phyloP scores from a whole-genome alignment of 495 filamentous ascomycete genomes.

The Mytilinidion resinicola region DNA sequence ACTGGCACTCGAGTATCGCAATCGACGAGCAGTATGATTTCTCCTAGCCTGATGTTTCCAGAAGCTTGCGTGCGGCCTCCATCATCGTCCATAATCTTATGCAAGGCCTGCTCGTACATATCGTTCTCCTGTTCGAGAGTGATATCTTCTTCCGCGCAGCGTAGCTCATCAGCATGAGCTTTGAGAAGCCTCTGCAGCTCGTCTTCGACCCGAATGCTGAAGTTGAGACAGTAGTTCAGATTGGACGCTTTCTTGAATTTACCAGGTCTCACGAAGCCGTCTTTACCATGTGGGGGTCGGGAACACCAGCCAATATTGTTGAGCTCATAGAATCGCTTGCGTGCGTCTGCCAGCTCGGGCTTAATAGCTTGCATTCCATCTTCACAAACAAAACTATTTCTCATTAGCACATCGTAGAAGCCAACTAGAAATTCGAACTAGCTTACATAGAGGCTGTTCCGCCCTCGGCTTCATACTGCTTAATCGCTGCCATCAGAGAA shows the following conservation, averaged over 20 bases:
- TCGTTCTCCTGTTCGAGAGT: conserved; percentile 1
- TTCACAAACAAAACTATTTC: background rate
- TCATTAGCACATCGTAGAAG: no score
- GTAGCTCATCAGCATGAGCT: background rate
- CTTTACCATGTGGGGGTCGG: background rate
- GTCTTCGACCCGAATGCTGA: conserved; percentile 2
- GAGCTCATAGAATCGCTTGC: background rate
- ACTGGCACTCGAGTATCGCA: conserved; percentile 15
- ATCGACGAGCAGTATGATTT: conserved; percentile 2
- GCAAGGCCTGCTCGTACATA: background rate
- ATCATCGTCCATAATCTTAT: conserved; percentile 27
- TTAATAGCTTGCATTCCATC: background rate
- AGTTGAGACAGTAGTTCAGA: conserved; percentile 5
- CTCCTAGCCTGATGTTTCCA: conserved; percentile 53
- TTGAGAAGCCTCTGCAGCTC: background rate
- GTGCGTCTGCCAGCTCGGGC: background rate
- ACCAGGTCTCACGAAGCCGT: conserved; percentile 1
- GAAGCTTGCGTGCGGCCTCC: conserved; percentile 64
- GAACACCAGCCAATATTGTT: conserved; percentile 7
- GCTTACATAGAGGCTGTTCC: background rate
- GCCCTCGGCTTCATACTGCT: background rate
- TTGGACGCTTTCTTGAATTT: conserved; percentile 11
- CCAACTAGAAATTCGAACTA: no score
- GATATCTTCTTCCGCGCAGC: background rate
- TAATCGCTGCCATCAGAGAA: background rate